Percentiles rank a stretch among this genome's conserved stretches.
These are phyloP conservation scores for Scleroderma bovista DNA, from an alignment of 768 basidiomycete species.

Conservation along the genomic window DNA sequence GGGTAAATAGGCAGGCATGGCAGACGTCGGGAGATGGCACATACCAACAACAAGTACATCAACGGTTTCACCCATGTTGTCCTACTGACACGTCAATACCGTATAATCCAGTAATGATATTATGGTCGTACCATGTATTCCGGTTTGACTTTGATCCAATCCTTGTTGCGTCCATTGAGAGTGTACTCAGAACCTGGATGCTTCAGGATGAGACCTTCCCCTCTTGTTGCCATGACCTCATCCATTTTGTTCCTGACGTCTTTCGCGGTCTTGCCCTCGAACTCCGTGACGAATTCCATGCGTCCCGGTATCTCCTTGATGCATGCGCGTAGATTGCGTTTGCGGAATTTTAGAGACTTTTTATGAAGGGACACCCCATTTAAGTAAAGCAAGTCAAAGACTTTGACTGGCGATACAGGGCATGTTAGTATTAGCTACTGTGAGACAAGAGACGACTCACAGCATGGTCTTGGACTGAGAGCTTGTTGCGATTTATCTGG, in stretches of 20 bases:
- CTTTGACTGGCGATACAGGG: constrained; percentile 65
- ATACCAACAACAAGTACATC: constrained; percentile 87
- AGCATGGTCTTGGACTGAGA: constrained; percentile 82
- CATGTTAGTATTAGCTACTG: not conserved
- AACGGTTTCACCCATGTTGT: constrained; percentile 88
- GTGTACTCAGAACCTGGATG: constrained; percentile 75
- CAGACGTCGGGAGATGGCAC: constrained; percentile 14
- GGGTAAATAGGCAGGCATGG: not conserved
- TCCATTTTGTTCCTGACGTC: constrained; percentile 82
- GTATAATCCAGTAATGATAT: not conserved
- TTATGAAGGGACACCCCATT: constrained; percentile 77
- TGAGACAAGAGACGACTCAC: constrained; percentile 40
- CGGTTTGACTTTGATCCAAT: constrained; percentile 94
- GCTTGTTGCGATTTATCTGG: constrained; percentile 68
- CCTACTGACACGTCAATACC: constrained; percentile 36
- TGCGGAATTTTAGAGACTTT: constrained; percentile 68
- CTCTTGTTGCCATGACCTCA: constrained; percentile 74
- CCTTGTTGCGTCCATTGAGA: constrained; percentile 80
- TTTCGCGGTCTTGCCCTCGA: constrained; percentile 68
- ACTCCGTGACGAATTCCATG: constrained; percentile 72
- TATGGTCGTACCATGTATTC: constrained; percentile 67
- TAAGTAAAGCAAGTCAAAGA: constrained; percentile 90
- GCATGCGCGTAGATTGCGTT: constrained; percentile 66
- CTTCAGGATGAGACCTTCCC: constrained; percentile 93
- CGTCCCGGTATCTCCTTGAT: constrained; percentile 69